Evolutionary conservation across 441 rosid species (phyloP), one percentile per base, ranked within the genome.

Genomic region (Arabidopsis hybrid): DNA sequence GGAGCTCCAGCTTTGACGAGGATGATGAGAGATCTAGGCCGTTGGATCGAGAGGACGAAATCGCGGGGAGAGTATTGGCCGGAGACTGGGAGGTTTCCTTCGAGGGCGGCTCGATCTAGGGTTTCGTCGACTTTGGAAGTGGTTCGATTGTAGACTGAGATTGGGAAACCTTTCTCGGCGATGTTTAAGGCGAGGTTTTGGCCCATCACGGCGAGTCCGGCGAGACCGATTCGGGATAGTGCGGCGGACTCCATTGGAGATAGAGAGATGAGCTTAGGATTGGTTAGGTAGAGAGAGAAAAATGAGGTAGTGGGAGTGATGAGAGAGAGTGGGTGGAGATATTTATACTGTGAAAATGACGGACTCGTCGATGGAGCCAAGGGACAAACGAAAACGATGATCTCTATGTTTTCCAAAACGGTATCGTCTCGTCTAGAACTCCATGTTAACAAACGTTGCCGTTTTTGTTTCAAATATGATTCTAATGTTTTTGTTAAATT

Each of bases 201-300:
- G 16, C 97, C 98, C 97, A 94, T 94, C 6, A 94, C 98, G 69
- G 98, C 98, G 10, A 94, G 89, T 5, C 98, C 97, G 6, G 93
- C 94, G 6, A 90, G 88, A 49, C 96, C 96, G 12, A 90, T 87
- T 18, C 93, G 90, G 42, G 94, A 90, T 8, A 88, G 79, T 16
- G 79, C 57, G 11, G 93, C 83, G 50, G 80, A 71, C 14, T 88
- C 90, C 95, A 74, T 74, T 21, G 66, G 45, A 26, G 40, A 59
- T 7, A 14, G 42, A 36, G 26, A 21, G 26, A 21, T 21, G 52
- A 47, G 75, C 32, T 43, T 32, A 38, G 32, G 32, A 61, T 49
- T 21, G 26, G 0, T 10, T 56, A 29, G 29, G 39, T 39, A 38
- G 64, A 72, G 35, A 36, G 17, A 39, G 31, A 47, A 8, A n/a